phyloP scores from a whole-genome alignment of 176 grass and related monocot genomes.

The Musa troglodytarum region DNA sequence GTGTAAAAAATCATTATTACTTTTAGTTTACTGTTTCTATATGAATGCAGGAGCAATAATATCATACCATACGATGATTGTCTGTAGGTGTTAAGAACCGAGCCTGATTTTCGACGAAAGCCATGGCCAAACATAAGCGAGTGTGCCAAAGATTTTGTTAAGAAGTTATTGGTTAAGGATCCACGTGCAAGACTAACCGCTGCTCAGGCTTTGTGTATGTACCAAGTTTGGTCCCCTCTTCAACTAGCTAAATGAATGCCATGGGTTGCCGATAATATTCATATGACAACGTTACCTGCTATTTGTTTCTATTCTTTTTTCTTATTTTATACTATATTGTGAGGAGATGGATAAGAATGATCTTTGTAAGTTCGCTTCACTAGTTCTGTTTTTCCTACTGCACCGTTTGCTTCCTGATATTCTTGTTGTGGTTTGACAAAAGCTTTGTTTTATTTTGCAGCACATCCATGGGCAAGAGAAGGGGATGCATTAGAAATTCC shows the following conservation, averaged over 20 bases:
- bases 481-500: slow-evolving; percentile 80
- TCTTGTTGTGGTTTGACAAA: not conserved
- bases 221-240: slow-evolving; percentile 3
- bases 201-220: slow-evolving; percentile 94
- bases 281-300: not conserved
- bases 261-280: not conserved
- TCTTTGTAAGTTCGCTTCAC: not conserved
- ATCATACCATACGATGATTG: slow-evolving; percentile 11
- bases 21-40: not conserved
- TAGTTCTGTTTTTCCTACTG: not conserved
- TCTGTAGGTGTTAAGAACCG: slow-evolving; percentile 80
- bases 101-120: slow-evolving; percentile 83
- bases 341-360: not conserved
- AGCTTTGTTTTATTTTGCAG: slow-evolving; percentile 28
- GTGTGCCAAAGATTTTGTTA: slow-evolving; percentile 95
- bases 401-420: not conserved
- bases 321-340: not conserved
- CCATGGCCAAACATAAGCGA: slow-evolving; percentile 85
- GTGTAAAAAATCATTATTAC: not conserved
- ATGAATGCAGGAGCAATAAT: not conserved
- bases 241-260: not conserved
- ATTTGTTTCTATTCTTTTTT: not conserved
- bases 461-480: slow-evolving; percentile 96
- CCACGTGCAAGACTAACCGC: slow-evolving; percentile 83
- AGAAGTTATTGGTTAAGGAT: slow-evolving; percentile 94